A percentile compares a stretch with the other conserved stretches of the same genome.
These are phyloP conservation scores for Aureobasidium sp. DNA, from an alignment of 2,329 filamentous ascomycete genomes.

Conservation along the genomic window DNA sequence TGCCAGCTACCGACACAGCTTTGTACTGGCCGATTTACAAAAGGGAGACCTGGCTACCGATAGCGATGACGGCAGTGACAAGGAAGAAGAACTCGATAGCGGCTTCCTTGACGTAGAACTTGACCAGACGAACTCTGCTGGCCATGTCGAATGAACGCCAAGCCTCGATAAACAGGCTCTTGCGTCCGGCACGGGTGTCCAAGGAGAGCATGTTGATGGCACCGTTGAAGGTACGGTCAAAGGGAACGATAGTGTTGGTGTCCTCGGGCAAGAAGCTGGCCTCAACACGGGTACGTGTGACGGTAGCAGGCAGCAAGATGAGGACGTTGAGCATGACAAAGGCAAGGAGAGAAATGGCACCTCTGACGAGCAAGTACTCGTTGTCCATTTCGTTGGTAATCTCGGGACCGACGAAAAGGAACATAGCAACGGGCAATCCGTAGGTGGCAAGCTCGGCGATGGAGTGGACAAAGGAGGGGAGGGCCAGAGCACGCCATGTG, in stretches of 20 bases:
- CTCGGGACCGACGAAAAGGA: conserved; percentile 16
- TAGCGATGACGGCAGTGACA: conserved; percentile 14
- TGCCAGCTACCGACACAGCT: neutral
- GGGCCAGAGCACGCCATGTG: conserved; percentile 14
- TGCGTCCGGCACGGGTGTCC: conserved; percentile 44
- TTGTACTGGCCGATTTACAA: neutral
- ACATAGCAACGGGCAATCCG: conserved; percentile 26
- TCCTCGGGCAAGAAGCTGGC: conserved; percentile 77
- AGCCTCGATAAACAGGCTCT: conserved; percentile 58
- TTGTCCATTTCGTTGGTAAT: conserved; percentile 18
- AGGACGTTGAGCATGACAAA: conserved; percentile 44
- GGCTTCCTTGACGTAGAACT: conserved; percentile 60
- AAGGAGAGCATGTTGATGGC: conserved; percentile 61
- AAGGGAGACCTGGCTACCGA: conserved; percentile 18
- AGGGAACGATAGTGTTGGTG: conserved; percentile 76
- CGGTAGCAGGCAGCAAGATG: conserved; percentile 68
- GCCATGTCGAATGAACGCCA: conserved; percentile 69
- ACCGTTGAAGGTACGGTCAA: conserved; percentile 78
- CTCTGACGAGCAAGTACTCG: conserved; percentile 25
- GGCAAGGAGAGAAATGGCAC: conserved; percentile 24
- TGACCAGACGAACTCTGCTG: conserved; percentile 63
- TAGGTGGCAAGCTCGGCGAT: conserved; percentile 46
- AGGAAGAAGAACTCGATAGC: conserved; percentile 19
- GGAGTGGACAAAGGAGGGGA: conserved; percentile 44
- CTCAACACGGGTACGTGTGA: conserved; percentile 73